A percentile compares a stretch with the other conserved stretches of the same genome.
These are phyloP conservation scores for Coccomyxa subellipsoidea DNA, from an alignment of 163 green algal genomes.

Conservation along the genomic window DNA sequence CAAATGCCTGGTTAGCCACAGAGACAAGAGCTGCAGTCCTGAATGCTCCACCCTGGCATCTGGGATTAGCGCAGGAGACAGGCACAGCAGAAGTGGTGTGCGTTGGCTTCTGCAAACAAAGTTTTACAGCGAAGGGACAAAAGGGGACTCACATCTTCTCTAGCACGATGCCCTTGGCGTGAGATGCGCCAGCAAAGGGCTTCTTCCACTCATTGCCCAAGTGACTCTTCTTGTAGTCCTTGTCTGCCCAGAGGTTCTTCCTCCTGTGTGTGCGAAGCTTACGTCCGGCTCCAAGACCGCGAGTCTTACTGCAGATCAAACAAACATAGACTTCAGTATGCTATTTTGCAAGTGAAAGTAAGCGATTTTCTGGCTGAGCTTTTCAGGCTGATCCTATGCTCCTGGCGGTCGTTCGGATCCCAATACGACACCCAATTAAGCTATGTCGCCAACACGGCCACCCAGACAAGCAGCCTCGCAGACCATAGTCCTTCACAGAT, in stretches of 20 bases:
- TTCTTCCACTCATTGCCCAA: conserved; percentile 99
- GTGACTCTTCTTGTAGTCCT: conserved; percentile 99
- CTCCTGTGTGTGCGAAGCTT: conserved; percentile 95
- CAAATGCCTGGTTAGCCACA: too few relatives aligned
- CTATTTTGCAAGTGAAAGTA: neutral
- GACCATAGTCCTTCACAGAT: neutral
- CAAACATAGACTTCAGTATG: neutral
- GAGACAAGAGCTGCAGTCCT: too few relatives aligned
- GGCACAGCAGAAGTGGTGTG: neutral
- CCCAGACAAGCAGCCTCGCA: too few relatives aligned
- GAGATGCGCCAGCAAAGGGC: conserved; percentile 97
- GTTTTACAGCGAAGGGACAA: neutral
- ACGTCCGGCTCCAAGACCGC: conserved; percentile 97
- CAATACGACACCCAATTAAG: too few relatives aligned
- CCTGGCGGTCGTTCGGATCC: too few relatives aligned
- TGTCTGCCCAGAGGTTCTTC: conserved; percentile 90
- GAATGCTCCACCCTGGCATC: too few relatives aligned
- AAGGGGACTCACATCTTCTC: conserved; percentile 95
- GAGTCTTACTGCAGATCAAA: conserved; percentile 85
- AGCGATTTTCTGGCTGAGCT: too few relatives aligned
- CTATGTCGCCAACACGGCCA: too few relatives aligned
- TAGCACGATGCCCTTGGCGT: conserved; percentile 99
- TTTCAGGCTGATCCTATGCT: too few relatives aligned
- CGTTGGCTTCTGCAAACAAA: neutral
- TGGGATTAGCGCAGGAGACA: neutral